Evolutionary conservation across 805 yeast species (phyloP).

Genomic region (Tetrapisispora fleetii): DNA sequence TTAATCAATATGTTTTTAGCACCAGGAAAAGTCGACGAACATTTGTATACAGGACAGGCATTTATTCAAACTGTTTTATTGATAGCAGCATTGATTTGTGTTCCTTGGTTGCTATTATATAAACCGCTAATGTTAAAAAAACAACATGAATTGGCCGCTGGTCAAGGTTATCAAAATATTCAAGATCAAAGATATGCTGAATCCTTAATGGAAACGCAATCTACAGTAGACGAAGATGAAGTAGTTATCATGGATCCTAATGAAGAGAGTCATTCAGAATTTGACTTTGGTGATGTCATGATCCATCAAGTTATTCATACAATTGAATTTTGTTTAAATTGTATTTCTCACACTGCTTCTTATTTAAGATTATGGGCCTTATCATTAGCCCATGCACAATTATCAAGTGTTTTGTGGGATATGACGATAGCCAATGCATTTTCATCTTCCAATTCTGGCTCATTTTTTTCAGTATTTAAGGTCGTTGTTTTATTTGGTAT

Average conservation of each 20-base stretch:
- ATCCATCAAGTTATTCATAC: conserved; percentile 97
- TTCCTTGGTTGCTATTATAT: conserved; percentile 80
- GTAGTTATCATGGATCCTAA: conserved; percentile 34
- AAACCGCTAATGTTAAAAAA: conserved; percentile 71
- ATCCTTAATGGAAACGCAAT: conserved; percentile 27
- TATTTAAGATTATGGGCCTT: conserved; percentile 94
- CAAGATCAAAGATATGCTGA: conserved; percentile 25
- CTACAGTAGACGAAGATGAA: conserved; percentile 30
- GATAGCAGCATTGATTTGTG: conserved; percentile 72
- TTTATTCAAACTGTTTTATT: conserved; percentile 63
- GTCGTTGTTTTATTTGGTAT: conserved; percentile 77
- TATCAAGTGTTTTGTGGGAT: conserved; percentile 89
- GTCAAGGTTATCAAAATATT: conserved; percentile 34
- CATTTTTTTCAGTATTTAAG: conserved; percentile 57
- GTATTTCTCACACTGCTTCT: conserved; percentile 98
- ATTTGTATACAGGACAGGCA: conserved; percentile 71
- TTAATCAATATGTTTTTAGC: conserved; percentile 89
- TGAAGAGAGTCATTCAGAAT: conserved; percentile 30
- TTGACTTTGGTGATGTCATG: conserved; percentile 82
- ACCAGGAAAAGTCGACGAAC: conserved; percentile 82
- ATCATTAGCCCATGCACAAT: conserved; percentile 93
- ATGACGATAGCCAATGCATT: conserved; percentile 88
- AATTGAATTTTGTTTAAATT: conserved; percentile 91
- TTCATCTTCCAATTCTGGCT: conserved; percentile 36
- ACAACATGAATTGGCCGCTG: conserved; percentile 36